Evolutionary conservation across 805 yeast species (phyloP).

Genomic region (Lipomyces sp.): DNA sequence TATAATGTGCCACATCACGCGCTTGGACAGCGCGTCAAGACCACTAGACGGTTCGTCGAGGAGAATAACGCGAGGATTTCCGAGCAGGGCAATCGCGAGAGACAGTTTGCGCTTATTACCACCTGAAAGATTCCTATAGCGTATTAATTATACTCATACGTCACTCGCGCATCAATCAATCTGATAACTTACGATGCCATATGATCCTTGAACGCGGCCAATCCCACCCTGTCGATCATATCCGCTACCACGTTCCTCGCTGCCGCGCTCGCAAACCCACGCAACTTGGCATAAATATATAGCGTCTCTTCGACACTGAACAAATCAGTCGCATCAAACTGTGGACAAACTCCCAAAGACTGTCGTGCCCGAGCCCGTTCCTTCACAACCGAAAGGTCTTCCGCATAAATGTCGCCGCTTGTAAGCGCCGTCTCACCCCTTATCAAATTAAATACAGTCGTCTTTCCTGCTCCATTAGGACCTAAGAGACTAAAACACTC

Average conservation of each 20-base stretch:
- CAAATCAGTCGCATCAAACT: constrained; percentile 46
- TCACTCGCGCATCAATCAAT: not conserved
- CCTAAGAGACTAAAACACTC: constrained; percentile 47
- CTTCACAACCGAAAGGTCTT: constrained; percentile 36
- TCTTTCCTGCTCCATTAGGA: constrained; percentile 48
- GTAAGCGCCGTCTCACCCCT: constrained; percentile 43
- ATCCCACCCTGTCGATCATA: constrained; percentile 44
- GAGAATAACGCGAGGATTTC: constrained; percentile 44
- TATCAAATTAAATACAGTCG: constrained; percentile 45
- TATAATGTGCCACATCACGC: constrained; percentile 46
- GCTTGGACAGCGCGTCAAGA: constrained; percentile 47
- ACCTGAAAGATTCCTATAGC: constrained; percentile 41
- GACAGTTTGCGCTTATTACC: constrained; percentile 47
- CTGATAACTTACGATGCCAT: constrained; percentile 36
- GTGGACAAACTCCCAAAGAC: constrained; percentile 46
- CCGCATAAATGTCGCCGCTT: constrained; percentile 39
- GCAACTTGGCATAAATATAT: constrained; percentile 41
- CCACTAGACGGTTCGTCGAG: constrained; percentile 48
- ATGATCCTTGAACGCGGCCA: constrained; percentile 40
- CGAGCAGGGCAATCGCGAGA: constrained; percentile 44
- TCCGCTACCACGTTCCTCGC: constrained; percentile 39
- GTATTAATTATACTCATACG: not conserved
- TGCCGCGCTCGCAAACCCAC: constrained; percentile 38
- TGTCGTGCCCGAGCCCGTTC: constrained; percentile 41
- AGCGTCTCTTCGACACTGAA: constrained; percentile 43